Conservation (phyloP, 1,284 basidiomycete species). For the Trametes versicolor region DNA sequence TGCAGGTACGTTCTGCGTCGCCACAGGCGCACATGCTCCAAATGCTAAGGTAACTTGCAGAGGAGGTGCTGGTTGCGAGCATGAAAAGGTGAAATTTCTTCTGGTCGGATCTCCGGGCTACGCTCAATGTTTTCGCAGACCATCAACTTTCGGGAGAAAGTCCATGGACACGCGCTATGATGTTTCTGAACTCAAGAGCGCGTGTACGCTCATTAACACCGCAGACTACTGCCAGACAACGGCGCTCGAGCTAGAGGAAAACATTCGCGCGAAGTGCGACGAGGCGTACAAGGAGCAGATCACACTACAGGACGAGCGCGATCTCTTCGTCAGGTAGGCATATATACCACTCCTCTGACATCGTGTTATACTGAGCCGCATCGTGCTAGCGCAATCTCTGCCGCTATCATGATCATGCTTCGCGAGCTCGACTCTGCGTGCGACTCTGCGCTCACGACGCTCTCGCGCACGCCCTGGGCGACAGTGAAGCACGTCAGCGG, state of each 20-base stretch:
- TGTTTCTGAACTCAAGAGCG: conserved; percentile 77
- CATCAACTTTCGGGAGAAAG: conserved; percentile 56
- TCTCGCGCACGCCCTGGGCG: conserved; percentile 84
- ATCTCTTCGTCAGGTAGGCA: conserved; percentile 84
- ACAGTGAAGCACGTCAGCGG: conserved; percentile 85
- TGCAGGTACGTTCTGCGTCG: conserved; percentile 65
- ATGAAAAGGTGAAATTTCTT: conserved; percentile 66
- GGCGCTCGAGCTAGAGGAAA: conserved; percentile 92
- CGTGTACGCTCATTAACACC: conserved; percentile 92
- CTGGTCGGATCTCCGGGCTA: background rate
- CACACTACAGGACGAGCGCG: conserved; percentile 86
- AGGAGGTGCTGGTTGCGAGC: conserved; percentile 83
- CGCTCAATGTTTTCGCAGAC: conserved; percentile 41
- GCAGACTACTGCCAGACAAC: conserved; percentile 98
- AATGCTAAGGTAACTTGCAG: conserved; percentile 48
- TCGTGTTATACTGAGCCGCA: background rate
- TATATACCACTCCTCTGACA: background rate
- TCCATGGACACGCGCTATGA: conserved; percentile 85
- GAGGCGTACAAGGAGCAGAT: conserved; percentile 82
- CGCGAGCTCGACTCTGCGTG: conserved; percentile 85
- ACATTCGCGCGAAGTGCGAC: conserved; percentile 85
- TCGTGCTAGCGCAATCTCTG: conserved; percentile 75
- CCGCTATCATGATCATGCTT: conserved; percentile 80
- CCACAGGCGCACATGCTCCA: background rate
- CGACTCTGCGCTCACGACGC: conserved; percentile 78